Evolutionary conservation across 768 basidiomycete species (phyloP), one percentile per base, ranked within the genome.

Genomic region (Russula lepida): DNA sequence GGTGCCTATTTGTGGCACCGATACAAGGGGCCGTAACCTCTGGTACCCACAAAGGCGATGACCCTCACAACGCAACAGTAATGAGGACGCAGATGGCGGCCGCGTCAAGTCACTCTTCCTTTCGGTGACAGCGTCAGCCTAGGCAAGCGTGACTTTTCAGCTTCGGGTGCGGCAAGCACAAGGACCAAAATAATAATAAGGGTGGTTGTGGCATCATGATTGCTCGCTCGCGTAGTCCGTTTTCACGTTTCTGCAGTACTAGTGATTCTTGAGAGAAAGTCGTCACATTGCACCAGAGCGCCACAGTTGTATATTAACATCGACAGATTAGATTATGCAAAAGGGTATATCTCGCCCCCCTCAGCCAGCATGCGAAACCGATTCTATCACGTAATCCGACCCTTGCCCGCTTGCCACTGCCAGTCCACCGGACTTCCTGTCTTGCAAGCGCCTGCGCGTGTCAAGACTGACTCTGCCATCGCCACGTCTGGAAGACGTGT

Each of bases 1-100:
- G 86, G 87, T 88, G 4, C 72, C 92, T 44, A 74, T 92, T n/a
- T 75, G 92, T 41, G 77, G 21, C 51, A 57, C 28, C n/a, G 25
- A 35, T 51, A 48, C 9, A 39, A 43, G 46, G 17, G 1, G 25
- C 52, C 7, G 39, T 25, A 28, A 13, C 21, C 12, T 50, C 32
- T 57, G 58, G 27, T 39, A 28, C 15, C 8, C 3, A 41, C 12
- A 12, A 33, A 33, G 33, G 11, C 33, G 33, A 33, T 33, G 33
- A 33, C 4, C 33, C 12, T 33, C 33, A 33, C 12, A 13, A 17
- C 19, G 19, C 11, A 27, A 39, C 55, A 62, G 52, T 15, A 60
- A 64, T 11, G 32, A 4, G 0, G 33, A 33, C 11, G 33, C n/a
- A n/a, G n/a, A n/a, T n/a, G 12, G 33, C 11, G 2, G 56, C 57